These are phyloP conservation scores for Gossypium herbaceum DNA, from an alignment of 345 rosid genomes.

Conservation along the genomic window DNA sequence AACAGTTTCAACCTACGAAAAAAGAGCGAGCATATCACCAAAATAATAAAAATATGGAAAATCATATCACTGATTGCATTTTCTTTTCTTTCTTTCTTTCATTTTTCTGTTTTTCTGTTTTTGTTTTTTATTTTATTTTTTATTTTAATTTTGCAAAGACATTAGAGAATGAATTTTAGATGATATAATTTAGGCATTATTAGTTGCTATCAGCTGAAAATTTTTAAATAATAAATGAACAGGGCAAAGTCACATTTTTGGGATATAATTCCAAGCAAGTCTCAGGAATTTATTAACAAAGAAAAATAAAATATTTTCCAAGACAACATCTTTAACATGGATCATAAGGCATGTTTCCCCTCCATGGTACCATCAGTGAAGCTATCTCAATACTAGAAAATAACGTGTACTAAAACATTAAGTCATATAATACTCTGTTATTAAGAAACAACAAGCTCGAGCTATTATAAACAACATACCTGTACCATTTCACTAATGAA, in stretches of 20 bases:
- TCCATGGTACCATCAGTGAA: background rate
- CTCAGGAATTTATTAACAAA: background rate
- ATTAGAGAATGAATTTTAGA: constrained; percentile 9
- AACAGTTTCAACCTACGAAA: constrained; percentile 76
- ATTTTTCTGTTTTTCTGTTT: accelerated
- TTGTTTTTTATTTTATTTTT: background rate
- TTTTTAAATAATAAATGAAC: background rate
- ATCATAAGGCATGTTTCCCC: background rate
- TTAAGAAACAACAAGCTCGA: background rate
- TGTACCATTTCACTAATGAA: constrained; percentile 99
- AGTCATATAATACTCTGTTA: background rate
- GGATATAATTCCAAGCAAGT: background rate
- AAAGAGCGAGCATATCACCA: constrained; percentile 6
- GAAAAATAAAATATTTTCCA: background rate
- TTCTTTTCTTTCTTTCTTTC: no score
- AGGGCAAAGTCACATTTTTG: background rate
- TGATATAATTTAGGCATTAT: constrained; percentile 1
- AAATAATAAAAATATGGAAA: constrained; percentile 11
- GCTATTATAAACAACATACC: constrained; percentile 38
- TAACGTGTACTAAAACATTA: background rate
- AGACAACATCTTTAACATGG: constrained; percentile 1
- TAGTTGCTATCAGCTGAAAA: background rate
- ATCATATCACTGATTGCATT: background rate
- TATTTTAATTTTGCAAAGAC: background rate
- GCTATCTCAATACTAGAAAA: background rate